phyloP scores from a whole-genome alignment of 192 early-diverging fungal genomes.

The Backusella sp. region DNA sequence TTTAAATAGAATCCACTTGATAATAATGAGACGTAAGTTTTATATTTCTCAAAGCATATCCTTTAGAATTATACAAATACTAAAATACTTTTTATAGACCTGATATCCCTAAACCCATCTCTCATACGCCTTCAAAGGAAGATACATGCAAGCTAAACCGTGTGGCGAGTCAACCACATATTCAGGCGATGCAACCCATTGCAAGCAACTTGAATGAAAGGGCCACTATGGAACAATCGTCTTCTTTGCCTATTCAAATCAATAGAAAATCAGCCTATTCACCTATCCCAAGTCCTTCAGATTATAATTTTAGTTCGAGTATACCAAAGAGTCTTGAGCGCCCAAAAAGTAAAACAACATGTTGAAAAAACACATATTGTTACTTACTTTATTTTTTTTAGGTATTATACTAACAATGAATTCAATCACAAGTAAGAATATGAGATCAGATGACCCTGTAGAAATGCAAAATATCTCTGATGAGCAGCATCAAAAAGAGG shows the following conservation, averaged over 20 bases:
- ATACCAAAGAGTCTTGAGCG: conserved; percentile 15
- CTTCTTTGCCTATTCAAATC: conserved; percentile 3
- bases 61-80: neutral
- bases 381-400: neutral
- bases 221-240: neutral
- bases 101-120: neutral
- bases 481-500: neutral
- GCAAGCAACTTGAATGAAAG: neutral
- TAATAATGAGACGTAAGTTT: neutral
- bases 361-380: neutral
- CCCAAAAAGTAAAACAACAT: conserved; percentile 8
- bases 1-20: neutral
- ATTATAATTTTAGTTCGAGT: conserved; percentile 14
- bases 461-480: neutral
- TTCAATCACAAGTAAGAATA: neutral
- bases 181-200: conserved; percentile 9
- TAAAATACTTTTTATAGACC: neutral
- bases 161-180: conserved; percentile 22
- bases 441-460: neutral
- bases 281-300: conserved; percentile 19
- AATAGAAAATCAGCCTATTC: neutral
- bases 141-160: conserved; percentile 13
- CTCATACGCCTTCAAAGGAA: neutral
- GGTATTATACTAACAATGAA: conserved; percentile 17
- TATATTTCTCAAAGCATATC: neutral